Percentiles rank a stretch among this genome's conserved stretches.
phyloP scores from a whole-genome alignment of 2,329 filamentous ascomycete genomes.

The Penicillium psychrosexuale region DNA sequence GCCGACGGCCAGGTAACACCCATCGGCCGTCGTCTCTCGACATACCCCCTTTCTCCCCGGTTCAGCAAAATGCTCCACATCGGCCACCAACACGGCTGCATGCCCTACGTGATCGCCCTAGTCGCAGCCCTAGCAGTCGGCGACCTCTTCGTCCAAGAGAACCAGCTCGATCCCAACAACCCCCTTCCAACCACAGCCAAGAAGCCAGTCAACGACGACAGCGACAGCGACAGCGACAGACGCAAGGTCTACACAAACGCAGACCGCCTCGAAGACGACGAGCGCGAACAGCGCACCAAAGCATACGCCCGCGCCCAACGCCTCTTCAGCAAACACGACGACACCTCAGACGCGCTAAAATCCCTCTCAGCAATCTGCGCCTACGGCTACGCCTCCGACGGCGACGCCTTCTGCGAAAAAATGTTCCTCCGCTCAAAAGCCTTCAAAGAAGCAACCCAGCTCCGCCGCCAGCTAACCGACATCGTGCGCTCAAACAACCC shows the following conservation, averaged over 20 bases:
- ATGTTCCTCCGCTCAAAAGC: constrained; percentile 87
- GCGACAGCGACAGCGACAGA: constrained; percentile 38
- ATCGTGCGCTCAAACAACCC: constrained; percentile 74
- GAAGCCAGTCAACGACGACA: constrained; percentile 39
- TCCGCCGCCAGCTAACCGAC: constrained; percentile 77
- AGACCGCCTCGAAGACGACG: constrained; percentile 69
- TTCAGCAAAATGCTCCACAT: constrained; percentile 91
- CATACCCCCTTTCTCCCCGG: constrained; percentile 85
- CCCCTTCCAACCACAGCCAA: constrained; percentile 6
- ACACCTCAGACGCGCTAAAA: constrained; percentile 84
- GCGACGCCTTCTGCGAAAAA: constrained; percentile 70
- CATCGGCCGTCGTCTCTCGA: constrained; percentile 75
- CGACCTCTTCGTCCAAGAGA: constrained; percentile 82
- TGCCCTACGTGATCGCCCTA: constrained; percentile 81
- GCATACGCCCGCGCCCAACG: constrained; percentile 70
- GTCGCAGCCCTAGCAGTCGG: constrained; percentile 85
- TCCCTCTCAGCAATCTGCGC: constrained; percentile 83
- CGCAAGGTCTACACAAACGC: constrained; percentile 55
- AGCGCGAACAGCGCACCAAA: constrained; percentile 62
- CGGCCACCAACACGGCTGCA: constrained; percentile 75
- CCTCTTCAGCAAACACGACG: constrained; percentile 76
- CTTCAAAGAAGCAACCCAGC: constrained; percentile 78
- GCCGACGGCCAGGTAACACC: constrained; percentile 70
- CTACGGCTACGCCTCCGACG: constrained; percentile 67
- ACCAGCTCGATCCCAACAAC: constrained; percentile 62